These are phyloP conservation scores for Lachancea kluyveri DNA, from an alignment of 805 yeast species.

Conservation along the genomic window DNA sequence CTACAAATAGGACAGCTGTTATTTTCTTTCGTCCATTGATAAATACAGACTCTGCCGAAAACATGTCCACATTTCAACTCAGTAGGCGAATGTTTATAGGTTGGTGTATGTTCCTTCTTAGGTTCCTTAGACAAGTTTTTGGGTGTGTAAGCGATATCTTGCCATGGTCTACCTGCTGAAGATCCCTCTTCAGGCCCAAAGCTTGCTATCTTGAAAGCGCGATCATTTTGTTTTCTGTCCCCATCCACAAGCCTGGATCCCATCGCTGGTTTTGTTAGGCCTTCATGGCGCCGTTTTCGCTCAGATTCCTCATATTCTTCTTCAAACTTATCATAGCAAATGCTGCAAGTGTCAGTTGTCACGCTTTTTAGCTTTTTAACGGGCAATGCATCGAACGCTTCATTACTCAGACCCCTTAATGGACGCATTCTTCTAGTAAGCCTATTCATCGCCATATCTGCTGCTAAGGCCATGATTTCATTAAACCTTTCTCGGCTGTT, in stretches of 20 bases:
- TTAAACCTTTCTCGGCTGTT: slow-evolving; percentile 56
- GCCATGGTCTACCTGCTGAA: too few relatives aligned
- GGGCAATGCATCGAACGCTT: slow-evolving; percentile 47
- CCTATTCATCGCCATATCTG: slow-evolving; percentile 62
- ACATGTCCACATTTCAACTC: slow-evolving; percentile 79
- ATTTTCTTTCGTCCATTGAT: slow-evolving; percentile 72
- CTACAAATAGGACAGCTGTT: slow-evolving; percentile 87
- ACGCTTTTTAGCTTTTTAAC: slow-evolving; percentile 29
- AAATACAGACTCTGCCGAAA: slow-evolving; percentile 78
- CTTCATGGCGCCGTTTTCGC: too few relatives aligned
- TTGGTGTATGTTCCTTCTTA: too few relatives aligned
- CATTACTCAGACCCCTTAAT: slow-evolving; percentile 47
- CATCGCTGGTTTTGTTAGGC: too few relatives aligned
- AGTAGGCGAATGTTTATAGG: slow-evolving; percentile 59
- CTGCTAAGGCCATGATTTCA: slow-evolving; percentile 58
- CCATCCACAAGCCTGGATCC: too few relatives aligned
- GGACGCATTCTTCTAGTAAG: slow-evolving; percentile 45
- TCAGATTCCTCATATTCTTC: slow-evolving; percentile 24
- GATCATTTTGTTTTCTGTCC: too few relatives aligned
- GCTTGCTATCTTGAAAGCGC: too few relatives aligned
- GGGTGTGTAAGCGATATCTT: too few relatives aligned
- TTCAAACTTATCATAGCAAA: slow-evolving; percentile 54
- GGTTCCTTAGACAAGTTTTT: too few relatives aligned
- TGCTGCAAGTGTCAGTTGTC: slow-evolving; percentile 43
- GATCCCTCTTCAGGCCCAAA: too few relatives aligned